Conservation (phyloP, 176 grass and related monocot species). For the Triticum timopheevii region DNA sequence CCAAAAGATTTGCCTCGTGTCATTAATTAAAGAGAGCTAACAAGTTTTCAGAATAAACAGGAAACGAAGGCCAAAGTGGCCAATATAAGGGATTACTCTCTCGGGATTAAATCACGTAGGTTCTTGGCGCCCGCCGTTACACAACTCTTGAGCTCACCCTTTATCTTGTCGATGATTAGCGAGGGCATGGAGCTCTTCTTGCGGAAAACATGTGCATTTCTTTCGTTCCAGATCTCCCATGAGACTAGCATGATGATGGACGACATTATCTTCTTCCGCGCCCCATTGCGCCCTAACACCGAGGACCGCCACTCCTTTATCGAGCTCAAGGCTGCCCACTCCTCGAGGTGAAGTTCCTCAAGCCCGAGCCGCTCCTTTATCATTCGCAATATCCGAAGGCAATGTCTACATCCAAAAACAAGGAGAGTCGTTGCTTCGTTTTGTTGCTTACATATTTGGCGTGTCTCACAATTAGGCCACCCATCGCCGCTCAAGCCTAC, state of each 20-base stretch:
- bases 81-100: not conserved
- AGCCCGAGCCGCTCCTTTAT: not conserved
- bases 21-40: not conserved
- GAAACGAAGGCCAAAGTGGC: not conserved
- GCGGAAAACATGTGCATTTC: not conserved
- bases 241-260: not conserved
- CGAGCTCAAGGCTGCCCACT: not conserved
- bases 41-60: not conserved
- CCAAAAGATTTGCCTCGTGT: not conserved
- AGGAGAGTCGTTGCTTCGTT: not conserved
- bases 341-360: not conserved
- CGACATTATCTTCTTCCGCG: not conserved
- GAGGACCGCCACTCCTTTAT: not conserved
- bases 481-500: not conserved
- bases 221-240: not conserved
- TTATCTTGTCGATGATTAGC: not conserved
- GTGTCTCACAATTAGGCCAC: not conserved
- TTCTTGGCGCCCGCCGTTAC: not conserved
- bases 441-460: not conserved
- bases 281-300: not conserved
- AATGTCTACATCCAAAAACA: not conserved
- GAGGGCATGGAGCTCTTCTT: not conserved
- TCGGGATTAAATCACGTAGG: not conserved
- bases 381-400: not conserved
- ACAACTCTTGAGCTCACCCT: not conserved